These are phyloP conservation scores for Mucor plumbeus DNA, from an alignment of 371 early-diverging fungal genomes.

Conservation along the genomic window DNA sequence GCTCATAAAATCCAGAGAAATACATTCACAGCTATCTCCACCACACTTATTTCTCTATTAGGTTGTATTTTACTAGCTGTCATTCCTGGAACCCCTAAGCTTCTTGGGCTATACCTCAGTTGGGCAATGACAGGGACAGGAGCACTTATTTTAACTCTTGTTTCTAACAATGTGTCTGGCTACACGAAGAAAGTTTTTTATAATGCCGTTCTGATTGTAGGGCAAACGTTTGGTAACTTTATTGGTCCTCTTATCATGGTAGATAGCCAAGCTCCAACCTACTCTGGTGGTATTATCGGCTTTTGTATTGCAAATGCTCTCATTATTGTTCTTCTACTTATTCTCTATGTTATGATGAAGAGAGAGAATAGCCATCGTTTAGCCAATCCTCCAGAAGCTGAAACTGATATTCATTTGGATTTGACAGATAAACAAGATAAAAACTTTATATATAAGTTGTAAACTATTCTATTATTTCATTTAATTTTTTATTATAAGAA, in stretches of 20 bases:
- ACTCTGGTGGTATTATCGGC: constrained; percentile 27
- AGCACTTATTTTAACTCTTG: constrained; percentile 20
- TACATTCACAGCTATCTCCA: constrained; percentile 13
- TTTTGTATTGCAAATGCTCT: constrained; percentile 23
- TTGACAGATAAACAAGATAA: constrained; percentile 42
- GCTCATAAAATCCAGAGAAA: constrained; percentile 8
- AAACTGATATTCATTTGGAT: constrained; percentile 32
- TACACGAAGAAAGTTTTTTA: constrained; percentile 35
- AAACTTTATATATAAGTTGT: constrained; percentile 43
- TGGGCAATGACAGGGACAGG: constrained; percentile 28
- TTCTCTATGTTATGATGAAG: constrained; percentile 24
- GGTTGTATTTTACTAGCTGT: constrained; percentile 28
- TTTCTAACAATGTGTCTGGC: constrained; percentile 33
- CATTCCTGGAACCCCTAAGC: constrained; percentile 25
- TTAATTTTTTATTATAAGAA: too few species aligned
- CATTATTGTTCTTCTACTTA: constrained; percentile 17
- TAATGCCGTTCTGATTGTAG: constrained; percentile 26
- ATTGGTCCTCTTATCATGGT: constrained; percentile 35
- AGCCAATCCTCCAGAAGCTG: constrained; percentile 11
- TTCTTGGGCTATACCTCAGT: constrained; percentile 30
- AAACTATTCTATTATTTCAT: not conserved
- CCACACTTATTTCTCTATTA: constrained; percentile 14
- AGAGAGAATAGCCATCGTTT: constrained; percentile 29
- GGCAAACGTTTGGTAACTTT: constrained; percentile 34
- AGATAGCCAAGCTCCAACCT: constrained; percentile 25